These are phyloP conservation scores for Diplodia mutila DNA, from an alignment of 2,329 filamentous ascomycete species.

Conservation along the genomic window DNA sequence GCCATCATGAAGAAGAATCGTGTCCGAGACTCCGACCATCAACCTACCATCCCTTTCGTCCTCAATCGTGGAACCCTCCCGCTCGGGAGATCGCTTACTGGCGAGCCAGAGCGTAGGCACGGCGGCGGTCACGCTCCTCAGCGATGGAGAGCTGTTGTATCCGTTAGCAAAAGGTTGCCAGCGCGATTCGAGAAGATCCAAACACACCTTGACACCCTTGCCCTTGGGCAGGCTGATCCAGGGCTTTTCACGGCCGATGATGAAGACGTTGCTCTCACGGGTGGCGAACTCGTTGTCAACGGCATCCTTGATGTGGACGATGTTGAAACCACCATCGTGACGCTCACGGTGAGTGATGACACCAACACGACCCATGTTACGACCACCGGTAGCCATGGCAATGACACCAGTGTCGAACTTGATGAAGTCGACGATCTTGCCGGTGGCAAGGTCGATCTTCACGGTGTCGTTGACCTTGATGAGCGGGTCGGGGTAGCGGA, in stretches of 20 bases:
- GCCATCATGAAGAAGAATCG: slow-evolving; percentile 13
- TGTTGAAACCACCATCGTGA: slow-evolving; percentile 99
- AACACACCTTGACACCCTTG: slow-evolving; percentile 89
- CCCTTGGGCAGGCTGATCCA: slow-evolving; percentile 99
- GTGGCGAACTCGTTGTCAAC: slow-evolving; percentile 99
- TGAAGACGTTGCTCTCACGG: slow-evolving; percentile 99
- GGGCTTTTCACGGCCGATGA: slow-evolving; percentile 98
- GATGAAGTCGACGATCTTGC: slow-evolving; percentile 98
- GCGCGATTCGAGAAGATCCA: neutral
- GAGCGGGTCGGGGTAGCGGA: slow-evolving; percentile 96
- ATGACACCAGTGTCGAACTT: slow-evolving; percentile 98
- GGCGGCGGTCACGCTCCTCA: slow-evolving; percentile 98
- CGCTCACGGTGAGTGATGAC: slow-evolving; percentile 99
- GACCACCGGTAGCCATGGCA: slow-evolving; percentile 98
- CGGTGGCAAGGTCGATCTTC: slow-evolving; percentile 95
- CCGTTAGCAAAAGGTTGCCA: slow-evolving; percentile 9
- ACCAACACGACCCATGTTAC: slow-evolving; percentile 99
- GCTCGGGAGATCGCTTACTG: slow-evolving; percentile 45
- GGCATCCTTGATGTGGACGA: slow-evolving; percentile 99
- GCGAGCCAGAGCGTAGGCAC: slow-evolving; percentile 66
- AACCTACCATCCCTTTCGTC: slow-evolving; percentile 18
- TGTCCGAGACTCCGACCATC: slow-evolving; percentile 23
- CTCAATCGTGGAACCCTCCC: slow-evolving; percentile 7
- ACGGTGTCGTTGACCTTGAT: slow-evolving; percentile 99
- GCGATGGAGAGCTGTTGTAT: slow-evolving; percentile 78